Conservation (phyloP, 495 filamentous ascomycete genomes). For the Sporormia fimetaria region DNA sequence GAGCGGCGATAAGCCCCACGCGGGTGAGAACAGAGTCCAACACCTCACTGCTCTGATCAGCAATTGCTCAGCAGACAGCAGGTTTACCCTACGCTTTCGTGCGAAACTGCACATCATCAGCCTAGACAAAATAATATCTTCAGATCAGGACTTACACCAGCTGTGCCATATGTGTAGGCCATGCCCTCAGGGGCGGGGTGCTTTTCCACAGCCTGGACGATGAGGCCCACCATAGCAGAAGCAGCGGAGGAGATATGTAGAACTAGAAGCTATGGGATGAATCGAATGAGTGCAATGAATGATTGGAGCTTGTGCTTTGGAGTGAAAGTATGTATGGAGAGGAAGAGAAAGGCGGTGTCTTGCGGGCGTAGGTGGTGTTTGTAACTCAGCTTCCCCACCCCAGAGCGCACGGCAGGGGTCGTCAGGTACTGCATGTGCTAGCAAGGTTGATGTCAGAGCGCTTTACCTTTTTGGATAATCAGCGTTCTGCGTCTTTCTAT, state of each 20-base stretch:
- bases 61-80: conserved; percentile 2
- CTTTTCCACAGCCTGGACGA: conserved; percentile 45
- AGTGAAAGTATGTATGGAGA: no score
- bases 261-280: no score
- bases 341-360: not conserved
- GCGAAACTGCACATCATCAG: conserved; percentile 48
- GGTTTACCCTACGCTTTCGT: conserved; percentile 58
- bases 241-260: no score
- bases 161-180: conserved; percentile 86
- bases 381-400: no score
- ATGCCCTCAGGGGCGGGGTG: conserved; percentile 60
- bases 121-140: conserved; percentile 2
- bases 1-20: conserved; percentile 74
- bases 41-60: conserved; percentile 31
- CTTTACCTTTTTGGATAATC: no score
- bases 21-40: conserved; percentile 88
- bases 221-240: conserved; percentile 14
- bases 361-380: not conserved
- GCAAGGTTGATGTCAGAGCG: no score
- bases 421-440: no score
- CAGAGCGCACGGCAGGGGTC: no score
- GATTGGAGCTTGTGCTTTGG: no score
- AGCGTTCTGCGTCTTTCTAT: no score
- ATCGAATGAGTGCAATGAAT: no score
- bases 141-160: conserved; percentile 52